phyloP scores from a whole-genome alignment of 139 green algal species.

The Picochlorum sp. region DNA sequence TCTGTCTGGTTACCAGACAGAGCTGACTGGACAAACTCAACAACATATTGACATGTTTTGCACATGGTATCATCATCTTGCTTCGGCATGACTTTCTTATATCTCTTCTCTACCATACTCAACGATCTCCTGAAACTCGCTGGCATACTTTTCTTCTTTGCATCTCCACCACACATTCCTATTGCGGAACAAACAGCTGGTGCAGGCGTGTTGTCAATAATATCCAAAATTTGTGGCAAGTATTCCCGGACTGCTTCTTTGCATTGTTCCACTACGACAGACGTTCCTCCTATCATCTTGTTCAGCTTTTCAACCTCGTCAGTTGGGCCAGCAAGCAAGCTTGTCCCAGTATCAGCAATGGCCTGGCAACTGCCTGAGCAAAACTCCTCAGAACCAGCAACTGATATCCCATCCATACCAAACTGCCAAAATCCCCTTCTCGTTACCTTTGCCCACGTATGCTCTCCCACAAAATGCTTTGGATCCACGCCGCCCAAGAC shows the following conservation, averaged over 20 bases:
- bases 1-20: slow-evolving; percentile 66
- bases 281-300: slow-evolving; percentile 45
- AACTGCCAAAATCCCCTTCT: slow-evolving; percentile 94
- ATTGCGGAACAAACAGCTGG: slow-evolving; percentile 39
- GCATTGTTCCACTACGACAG: slow-evolving; percentile 63
- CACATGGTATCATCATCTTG: slow-evolving; percentile 34
- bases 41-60: slow-evolving; percentile 72
- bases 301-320: slow-evolving; percentile 75
- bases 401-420: slow-evolving; percentile 59
- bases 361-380: slow-evolving; percentile 68
- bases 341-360: slow-evolving; percentile 91
- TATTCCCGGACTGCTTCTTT: slow-evolving; percentile 60
- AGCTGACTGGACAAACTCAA: slow-evolving; percentile 65
- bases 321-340: slow-evolving; percentile 64
- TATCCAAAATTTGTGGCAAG: slow-evolving; percentile 60
- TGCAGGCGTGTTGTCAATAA: slow-evolving; percentile 48
- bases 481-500: slow-evolving; percentile 87
- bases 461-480: slow-evolving; percentile 78
- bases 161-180: slow-evolving; percentile 20
- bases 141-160: background rate
- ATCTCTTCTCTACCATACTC: background rate
- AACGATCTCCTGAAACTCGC: slow-evolving; percentile 1
- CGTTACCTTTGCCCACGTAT: slow-evolving; percentile 79
- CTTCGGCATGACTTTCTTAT: background rate
- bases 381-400: slow-evolving; percentile 26